A percentile compares a stretch with the other conserved stretches of the same genome.
These are phyloP conservation scores for Acmispon strigosus DNA, from an alignment of 306 rosid genomes.

Conservation along the genomic window DNA sequence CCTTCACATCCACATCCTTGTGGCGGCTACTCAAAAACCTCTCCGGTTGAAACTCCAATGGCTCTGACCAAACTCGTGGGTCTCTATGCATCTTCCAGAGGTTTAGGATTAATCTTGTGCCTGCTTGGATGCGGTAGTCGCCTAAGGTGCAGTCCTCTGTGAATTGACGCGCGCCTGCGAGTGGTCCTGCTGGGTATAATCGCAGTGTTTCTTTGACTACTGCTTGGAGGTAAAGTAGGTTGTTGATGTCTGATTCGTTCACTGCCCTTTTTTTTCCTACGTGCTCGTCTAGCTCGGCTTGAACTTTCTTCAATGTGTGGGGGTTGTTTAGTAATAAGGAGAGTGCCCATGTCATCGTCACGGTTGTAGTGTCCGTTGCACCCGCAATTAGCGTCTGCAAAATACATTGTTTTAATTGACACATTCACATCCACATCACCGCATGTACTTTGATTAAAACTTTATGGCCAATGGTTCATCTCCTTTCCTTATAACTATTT, in stretches of 20 bases:
- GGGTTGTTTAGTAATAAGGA: background rate
- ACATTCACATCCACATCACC: too few species aligned
- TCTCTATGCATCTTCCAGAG: slow-evolving; percentile 15
- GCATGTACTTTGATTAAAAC: too few species aligned
- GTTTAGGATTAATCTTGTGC: slow-evolving; percentile 42
- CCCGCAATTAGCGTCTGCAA: background rate
- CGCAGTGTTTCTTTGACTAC: background rate
- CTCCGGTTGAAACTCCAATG: slow-evolving; percentile 46
- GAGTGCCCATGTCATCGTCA: background rate
- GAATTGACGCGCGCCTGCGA: background rate
- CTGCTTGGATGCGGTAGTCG: background rate
- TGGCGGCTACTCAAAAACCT: slow-evolving; percentile 45
- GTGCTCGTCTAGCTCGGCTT: background rate
- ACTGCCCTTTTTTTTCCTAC: background rate
- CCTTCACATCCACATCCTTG: slow-evolving; percentile 35
- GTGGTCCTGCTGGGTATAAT: slow-evolving; percentile 6
- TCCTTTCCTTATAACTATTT: too few species aligned
- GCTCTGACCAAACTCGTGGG: slow-evolving; percentile 9
- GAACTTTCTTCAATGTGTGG: background rate
- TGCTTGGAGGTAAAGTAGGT: slow-evolving; percentile 4
- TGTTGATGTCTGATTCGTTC: background rate
- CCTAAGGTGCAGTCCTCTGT: background rate
- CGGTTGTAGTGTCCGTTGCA: background rate
- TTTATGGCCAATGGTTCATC: too few species aligned
- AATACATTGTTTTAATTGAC: too few species aligned